Conservation (phyloP, 2,329 filamentous ascomycete species). For the Rhynchosporium graminicola region DNA sequence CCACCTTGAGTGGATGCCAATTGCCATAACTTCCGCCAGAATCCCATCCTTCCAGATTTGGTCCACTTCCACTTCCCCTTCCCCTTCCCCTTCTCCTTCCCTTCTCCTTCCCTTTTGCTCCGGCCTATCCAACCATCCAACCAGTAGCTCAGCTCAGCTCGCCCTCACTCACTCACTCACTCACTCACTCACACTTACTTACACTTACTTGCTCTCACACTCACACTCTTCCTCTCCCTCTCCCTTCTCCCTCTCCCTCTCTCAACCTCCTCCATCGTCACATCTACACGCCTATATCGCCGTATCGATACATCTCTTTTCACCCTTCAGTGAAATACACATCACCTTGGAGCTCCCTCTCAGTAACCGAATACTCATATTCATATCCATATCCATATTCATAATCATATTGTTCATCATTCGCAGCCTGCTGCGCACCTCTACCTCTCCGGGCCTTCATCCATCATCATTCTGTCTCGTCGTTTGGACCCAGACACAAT, state of each 20-base stretch:
- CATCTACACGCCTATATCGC: background rate
- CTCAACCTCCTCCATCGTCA: background rate
- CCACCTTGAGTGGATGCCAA: background rate
- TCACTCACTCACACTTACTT: background rate
- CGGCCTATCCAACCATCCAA: background rate
- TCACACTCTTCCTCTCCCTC: background rate
- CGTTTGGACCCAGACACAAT: background rate
- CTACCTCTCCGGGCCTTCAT: background rate
- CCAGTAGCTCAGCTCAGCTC: background rate
- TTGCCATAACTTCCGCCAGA: slow-evolving; percentile 11
- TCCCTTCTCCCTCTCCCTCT: no score
- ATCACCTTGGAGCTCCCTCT: no score
- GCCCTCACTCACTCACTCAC: background rate
- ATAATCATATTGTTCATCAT: background rate
- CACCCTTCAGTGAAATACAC: no score
- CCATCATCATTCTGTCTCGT: background rate
- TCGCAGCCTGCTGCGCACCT: background rate
- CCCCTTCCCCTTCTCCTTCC: background rate
- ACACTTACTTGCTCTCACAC: background rate
- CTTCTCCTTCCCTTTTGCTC: background rate
- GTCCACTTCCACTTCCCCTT: no score
- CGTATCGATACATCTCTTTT: no score
- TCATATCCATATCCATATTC: no score
- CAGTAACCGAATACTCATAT: no score
- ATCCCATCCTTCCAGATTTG: slow-evolving; percentile 2